Conservation (phyloP, 129 eudicot genomes). For the Oenanthe sinensis region DNA sequence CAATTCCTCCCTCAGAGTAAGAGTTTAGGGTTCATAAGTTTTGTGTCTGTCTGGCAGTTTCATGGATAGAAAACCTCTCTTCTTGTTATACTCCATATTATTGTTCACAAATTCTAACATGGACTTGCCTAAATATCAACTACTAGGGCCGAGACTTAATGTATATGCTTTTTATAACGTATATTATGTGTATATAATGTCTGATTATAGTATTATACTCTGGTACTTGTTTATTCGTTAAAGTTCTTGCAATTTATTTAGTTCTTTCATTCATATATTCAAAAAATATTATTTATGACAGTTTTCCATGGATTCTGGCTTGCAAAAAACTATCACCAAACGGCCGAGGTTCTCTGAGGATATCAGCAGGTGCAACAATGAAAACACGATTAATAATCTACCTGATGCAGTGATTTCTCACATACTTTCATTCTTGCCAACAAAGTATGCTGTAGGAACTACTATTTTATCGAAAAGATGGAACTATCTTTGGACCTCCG, state of each 20-base stretch:
- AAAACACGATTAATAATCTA: background rate
- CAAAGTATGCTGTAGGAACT: conserved; percentile 7
- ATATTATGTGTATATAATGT: too few relatives aligned
- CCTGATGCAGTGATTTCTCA: conserved; percentile 1
- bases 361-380: background rate
- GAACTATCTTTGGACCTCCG: conserved; percentile 4
- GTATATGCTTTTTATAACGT: background rate
- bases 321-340: background rate
- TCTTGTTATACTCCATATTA: too few relatives aligned
- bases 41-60: background rate
- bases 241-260: background rate
- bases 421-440: conserved; percentile 8
- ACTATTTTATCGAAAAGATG: conserved; percentile 4
- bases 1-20: background rate
- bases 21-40: background rate
- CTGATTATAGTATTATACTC: background rate
- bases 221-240: background rate
- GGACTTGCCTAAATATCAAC: background rate
- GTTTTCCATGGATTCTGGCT: background rate
- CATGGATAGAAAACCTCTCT: background rate
- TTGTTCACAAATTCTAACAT: too few relatives aligned
- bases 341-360: background rate
- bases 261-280: background rate
- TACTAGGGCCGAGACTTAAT: background rate
- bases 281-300: background rate